Percentiles rank a stretch among this genome's conserved stretches.
Evolutionary conservation across 2,329 filamentous ascomycete genomes (phyloP).

Genomic region (Lasiodiplodia theobromae): DNA sequence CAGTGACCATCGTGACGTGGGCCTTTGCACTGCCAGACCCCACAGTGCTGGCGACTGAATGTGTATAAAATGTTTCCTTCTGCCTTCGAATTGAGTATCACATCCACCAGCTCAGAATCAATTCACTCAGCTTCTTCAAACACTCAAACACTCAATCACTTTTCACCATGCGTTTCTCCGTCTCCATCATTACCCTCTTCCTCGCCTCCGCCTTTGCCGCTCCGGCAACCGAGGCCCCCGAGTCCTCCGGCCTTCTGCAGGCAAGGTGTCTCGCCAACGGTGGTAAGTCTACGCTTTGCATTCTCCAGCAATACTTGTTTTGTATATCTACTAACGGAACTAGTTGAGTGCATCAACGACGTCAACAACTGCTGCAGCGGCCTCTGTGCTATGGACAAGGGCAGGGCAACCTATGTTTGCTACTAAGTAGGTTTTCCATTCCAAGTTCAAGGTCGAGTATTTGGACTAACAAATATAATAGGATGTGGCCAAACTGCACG

Average conservation of each 20-base stretch:
- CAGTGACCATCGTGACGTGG: not conserved
- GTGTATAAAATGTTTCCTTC: not conserved
- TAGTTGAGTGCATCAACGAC: conserved; percentile 14
- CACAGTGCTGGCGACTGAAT: not conserved
- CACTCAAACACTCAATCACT: not conserved
- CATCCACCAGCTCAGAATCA: not conserved
- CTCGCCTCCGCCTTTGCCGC: not conserved
- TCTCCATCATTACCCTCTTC: not conserved
- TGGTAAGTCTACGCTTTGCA: not conserved
- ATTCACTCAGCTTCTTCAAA: not conserved
- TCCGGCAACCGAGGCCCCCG: not conserved
- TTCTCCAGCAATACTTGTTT: not conserved
- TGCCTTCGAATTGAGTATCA: not conserved
- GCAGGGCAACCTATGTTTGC: not conserved
- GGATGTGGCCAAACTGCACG: not conserved
- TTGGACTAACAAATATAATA: not conserved
- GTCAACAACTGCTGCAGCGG: conserved; percentile 9
- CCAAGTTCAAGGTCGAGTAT: fast-evolving
- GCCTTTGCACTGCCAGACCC: not conserved
- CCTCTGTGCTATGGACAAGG: conserved; percentile 5
- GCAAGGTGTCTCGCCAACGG: not conserved
- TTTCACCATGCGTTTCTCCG: not conserved
- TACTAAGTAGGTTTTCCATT: not conserved
- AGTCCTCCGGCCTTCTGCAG: not conserved
- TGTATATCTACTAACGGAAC: not conserved